Evolutionary conservation across 208 protist species (phyloP), one percentile per base, ranked within the genome.

Genomic region (Leptomonas seymouri): DNA sequence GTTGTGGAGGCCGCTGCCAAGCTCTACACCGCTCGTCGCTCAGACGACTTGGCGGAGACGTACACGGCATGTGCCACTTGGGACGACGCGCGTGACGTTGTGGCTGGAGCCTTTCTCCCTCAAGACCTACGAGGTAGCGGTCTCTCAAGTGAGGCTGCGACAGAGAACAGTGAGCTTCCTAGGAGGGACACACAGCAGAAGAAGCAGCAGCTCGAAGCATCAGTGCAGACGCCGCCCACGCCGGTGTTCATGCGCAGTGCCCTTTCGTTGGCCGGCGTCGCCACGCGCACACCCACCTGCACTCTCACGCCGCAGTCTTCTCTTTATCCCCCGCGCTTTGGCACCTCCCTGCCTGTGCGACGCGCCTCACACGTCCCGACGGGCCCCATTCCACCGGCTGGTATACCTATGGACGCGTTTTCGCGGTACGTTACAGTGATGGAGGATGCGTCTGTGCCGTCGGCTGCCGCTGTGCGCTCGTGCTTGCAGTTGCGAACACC

Each of bases 61-160:
- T 96, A 94, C 79, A 90, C 89, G 18, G 84, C 91, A 0, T 77
- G 74, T 20, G 74, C 89, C 14, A 74, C 86, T 16, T 96, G 91
- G 91, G 87, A 93, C 41, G 89, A 93, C 55, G 49, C 93, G 55
- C 71, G 80, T 27, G 71, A 83, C 30, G 54, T 82, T 1, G 85
- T 96, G 5, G 78, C 86, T 0, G 49, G 54, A 8, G 80, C 86
- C 4, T 95, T 93, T 70, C 62, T 92, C 39, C 79, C 85, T 16
- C 58, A 76, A 23, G 85, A 90, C 48, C 30, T 65, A 25, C 18
- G 21, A n/a, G 61, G 61, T 8, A 48, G 39, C n/a, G 61, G 48
- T 16, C 58, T 72, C 55, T 46, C n/a, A 23, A 18, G 42, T 20
- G 28, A 36, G 49, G 44, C 25, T n/a, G 31, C 45, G 9, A 16